Conservation (phyloP, 1,284 basidiomycete species). For the Termitomyces sp. region DNA sequence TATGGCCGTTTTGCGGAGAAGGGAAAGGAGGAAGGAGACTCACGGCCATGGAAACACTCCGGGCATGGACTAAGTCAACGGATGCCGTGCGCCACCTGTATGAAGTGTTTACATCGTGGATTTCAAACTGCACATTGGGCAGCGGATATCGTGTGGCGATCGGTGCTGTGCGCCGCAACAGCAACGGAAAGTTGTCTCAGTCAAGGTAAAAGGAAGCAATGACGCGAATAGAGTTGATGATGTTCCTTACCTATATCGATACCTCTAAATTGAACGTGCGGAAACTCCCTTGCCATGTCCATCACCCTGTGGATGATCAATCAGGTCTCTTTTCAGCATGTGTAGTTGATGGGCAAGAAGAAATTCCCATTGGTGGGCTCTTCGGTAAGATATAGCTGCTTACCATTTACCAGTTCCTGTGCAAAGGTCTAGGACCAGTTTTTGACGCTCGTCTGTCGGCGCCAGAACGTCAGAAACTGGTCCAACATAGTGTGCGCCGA, state of each 20-base stretch:
- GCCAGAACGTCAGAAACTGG: slow-evolving; percentile 51
- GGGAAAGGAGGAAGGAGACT: slow-evolving; percentile 22
- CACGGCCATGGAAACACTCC: slow-evolving; percentile 53
- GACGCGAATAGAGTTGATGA: not conserved
- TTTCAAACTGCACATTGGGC: slow-evolving; percentile 56
- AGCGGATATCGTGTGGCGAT: slow-evolving; percentile 58
- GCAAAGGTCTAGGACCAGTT: slow-evolving; percentile 60
- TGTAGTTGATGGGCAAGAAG: slow-evolving; percentile 1
- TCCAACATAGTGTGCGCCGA: slow-evolving; percentile 51
- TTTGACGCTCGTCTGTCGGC: slow-evolving; percentile 30
- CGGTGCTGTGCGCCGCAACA: slow-evolving; percentile 41
- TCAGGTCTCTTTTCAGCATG: slow-evolving; percentile 8
- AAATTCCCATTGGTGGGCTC: slow-evolving; percentile 4
- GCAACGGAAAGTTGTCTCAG: not conserved
- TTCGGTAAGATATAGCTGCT: slow-evolving; percentile 17
- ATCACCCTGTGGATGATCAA: slow-evolving; percentile 45
- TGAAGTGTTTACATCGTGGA: slow-evolving; percentile 50
- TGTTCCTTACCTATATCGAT: slow-evolving; percentile 60
- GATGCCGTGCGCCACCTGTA: slow-evolving; percentile 43
- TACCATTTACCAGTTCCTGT: slow-evolving; percentile 71
- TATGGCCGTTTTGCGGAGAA: slow-evolving; percentile 1
- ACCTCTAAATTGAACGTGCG: slow-evolving; percentile 57
- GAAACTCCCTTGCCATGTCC: slow-evolving; percentile 65
- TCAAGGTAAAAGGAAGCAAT: slow-evolving; percentile 2
- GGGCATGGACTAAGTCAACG: slow-evolving; percentile 62